Percentiles rank a stretch among this genome's conserved stretches.
phyloP scores from a whole-genome alignment of 2,329 filamentous ascomycete species.

The Claviceps cyperi region DNA sequence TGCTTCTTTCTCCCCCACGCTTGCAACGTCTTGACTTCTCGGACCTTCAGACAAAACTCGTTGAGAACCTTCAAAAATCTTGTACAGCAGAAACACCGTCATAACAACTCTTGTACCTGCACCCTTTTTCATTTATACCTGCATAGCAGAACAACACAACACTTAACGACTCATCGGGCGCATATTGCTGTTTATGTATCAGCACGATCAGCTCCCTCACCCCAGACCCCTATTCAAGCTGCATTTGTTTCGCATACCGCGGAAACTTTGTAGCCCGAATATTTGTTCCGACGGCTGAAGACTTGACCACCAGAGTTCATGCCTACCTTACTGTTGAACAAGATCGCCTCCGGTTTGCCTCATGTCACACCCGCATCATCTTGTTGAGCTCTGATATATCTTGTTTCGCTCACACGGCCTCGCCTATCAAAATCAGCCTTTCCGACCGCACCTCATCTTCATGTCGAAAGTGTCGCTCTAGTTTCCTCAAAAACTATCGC shows the following conservation, averaged over 20 bases:
- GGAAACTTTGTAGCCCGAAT: constrained; percentile 83
- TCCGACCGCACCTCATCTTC: constrained; percentile 13
- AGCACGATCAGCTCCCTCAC: constrained; percentile 80
- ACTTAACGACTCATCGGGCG: constrained; percentile 17
- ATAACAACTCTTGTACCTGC: background rate
- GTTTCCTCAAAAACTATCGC: constrained; percentile 5
- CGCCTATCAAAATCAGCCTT: constrained; percentile 12
- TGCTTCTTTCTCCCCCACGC: background rate
- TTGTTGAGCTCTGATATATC: constrained; percentile 38
- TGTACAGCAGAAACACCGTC: background rate
- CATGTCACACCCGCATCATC: constrained; percentile 40
- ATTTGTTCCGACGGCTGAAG: constrained; percentile 87
- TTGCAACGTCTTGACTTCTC: background rate
- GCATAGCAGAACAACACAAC: constrained; percentile 9
- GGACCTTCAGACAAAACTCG: background rate
- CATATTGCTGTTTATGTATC: constrained; percentile 83
- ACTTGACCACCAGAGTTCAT: constrained; percentile 35
- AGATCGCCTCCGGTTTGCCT: constrained; percentile 33
- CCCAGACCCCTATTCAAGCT: constrained; percentile 93
- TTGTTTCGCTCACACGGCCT: constrained; percentile 24
- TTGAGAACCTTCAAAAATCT: background rate
- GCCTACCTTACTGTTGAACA: constrained; percentile 36
- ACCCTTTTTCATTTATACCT: background rate
- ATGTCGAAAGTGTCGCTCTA: constrained; percentile 23
- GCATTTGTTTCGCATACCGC: constrained; percentile 92